phyloP scores from a whole-genome alignment of 2,329 filamentous ascomycete genomes.

The Cordyceps farinosa region DNA sequence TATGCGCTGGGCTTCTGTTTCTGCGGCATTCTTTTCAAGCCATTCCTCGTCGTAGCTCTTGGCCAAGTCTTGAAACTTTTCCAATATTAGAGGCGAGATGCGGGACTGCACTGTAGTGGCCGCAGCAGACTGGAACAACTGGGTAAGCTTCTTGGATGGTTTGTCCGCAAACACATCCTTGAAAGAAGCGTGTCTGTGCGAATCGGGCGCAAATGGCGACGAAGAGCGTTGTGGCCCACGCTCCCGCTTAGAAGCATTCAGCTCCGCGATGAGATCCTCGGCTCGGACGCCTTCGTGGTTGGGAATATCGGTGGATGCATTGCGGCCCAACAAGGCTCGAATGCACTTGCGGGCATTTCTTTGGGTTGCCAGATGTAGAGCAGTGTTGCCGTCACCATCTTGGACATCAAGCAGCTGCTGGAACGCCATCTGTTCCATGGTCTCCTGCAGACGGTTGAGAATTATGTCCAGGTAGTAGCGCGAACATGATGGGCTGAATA shows the following conservation, averaged over 20 bases:
- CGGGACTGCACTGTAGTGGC: constrained; percentile 67
- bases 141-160: constrained; percentile 38
- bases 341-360: constrained; percentile 87
- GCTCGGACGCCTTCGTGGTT: constrained; percentile 81
- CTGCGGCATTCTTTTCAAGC: constrained; percentile 66
- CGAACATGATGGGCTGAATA: constrained; percentile 81
- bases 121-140: constrained; percentile 57
- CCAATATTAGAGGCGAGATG: constrained; percentile 64
- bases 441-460: constrained; percentile 79
- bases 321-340: constrained; percentile 72
- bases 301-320: constrained; percentile 76
- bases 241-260: constrained; percentile 67
- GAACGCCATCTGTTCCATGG: constrained; percentile 70
- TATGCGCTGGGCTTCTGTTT: constrained; percentile 63
- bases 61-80: constrained; percentile 69
- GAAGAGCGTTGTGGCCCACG: constrained; percentile 72
- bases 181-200: constrained; percentile 52
- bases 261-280: constrained; percentile 74
- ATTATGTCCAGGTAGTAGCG: constrained; percentile 92
- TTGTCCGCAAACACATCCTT: constrained; percentile 46
- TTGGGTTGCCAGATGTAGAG: constrained; percentile 69
- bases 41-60: constrained; percentile 72
- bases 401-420: constrained; percentile 76
- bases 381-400: constrained; percentile 86
- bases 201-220: constrained; percentile 63